Evolutionary conservation across 495 filamentous ascomycete species (phyloP).

Genomic region (Pseudomonodictys pantanalensis): DNA sequence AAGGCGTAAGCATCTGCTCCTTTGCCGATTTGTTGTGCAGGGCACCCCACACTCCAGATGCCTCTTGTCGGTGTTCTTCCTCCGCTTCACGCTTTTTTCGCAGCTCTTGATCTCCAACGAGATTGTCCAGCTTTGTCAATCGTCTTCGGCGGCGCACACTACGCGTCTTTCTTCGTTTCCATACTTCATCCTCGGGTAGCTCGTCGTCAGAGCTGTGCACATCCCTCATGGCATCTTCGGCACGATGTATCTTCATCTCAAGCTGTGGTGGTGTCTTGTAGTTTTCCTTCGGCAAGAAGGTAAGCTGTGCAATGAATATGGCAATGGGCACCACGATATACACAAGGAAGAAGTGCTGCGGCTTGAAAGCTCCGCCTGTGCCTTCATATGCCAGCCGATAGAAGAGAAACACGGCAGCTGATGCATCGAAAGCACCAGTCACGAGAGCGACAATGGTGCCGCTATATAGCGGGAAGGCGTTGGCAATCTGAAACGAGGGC

Average conservation of each 20-base stretch:
- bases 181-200: constrained; percentile 29
- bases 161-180: constrained; percentile 48
- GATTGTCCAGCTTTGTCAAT: constrained; percentile 65
- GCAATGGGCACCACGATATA: constrained; percentile 74
- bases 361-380: constrained; percentile 58
- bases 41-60: constrained; percentile 76
- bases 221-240: constrained; percentile 40
- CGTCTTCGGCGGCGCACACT: constrained; percentile 61
- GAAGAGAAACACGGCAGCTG: constrained; percentile 78
- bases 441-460: constrained; percentile 81
- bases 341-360: constrained; percentile 66
- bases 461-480: constrained; percentile 76
- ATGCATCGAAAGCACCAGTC: constrained; percentile 86
- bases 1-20: constrained; percentile 74
- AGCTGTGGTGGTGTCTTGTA: constrained; percentile 85
- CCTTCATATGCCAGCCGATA: constrained; percentile 72
- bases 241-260: constrained; percentile 64
- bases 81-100: constrained; percentile 51
- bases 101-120: constrained; percentile 61
- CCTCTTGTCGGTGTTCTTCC: constrained; percentile 57
- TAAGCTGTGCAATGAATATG: constrained; percentile 65
- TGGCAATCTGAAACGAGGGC: constrained; percentile 83
- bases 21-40: constrained; percentile 71
- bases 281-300: constrained; percentile 70
- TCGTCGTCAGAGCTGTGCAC: constrained; percentile 46